Base-by-base conservation (phyloP, 441 rosid genomes). In the Adansonia grandidieri region DNA sequence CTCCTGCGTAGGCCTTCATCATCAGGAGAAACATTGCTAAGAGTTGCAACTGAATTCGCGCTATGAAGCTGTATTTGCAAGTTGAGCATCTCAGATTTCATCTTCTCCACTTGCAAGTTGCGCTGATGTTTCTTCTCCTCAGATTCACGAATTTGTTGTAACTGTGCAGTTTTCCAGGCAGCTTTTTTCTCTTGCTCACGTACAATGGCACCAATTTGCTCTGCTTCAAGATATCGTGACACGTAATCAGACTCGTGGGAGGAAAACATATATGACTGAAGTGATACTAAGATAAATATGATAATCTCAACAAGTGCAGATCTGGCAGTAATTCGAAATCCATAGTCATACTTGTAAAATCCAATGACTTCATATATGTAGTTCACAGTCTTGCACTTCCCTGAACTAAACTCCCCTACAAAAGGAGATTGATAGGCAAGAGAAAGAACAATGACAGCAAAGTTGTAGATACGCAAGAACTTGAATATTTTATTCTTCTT, bases 21-120 rank as follows among this genome's bases (percentile, higher is more conserved):
- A 71, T 79, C 82, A 48, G 93, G 93, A 82, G 97, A 87, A 82
- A 76, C 32, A 48, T 77, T 79, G 75, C 82, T 89, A 76, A 81
- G 77, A 75, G 84, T 87, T 63, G 87, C 82, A 78, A 80, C 81
- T 58, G 95, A 80, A 80, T 82, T 91, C 84, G 87, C 82, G 80
- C 85, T 82, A 78, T 93, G 97, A 83, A 97, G 98, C 88, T 97
- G 93, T 85, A 85, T 91, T 82, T 92, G 98, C 84, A 97, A 84
- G 88, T 93, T 97, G 72, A 94, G 91, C 98, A 97, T 92, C 88
- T 97, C 99, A 69, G 98, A 92, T 82, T 97, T 97, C 93, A 97
- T 92, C 89, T 93, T 95, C 85, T 97, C 99, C 78, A 97, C 99
- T 83, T 97, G 99, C 87, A 87, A 84, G 87, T 95, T 91, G 20